Conservation (phyloP, 768 basidiomycete species). For the Macrolepiota albuminosa region DNA sequence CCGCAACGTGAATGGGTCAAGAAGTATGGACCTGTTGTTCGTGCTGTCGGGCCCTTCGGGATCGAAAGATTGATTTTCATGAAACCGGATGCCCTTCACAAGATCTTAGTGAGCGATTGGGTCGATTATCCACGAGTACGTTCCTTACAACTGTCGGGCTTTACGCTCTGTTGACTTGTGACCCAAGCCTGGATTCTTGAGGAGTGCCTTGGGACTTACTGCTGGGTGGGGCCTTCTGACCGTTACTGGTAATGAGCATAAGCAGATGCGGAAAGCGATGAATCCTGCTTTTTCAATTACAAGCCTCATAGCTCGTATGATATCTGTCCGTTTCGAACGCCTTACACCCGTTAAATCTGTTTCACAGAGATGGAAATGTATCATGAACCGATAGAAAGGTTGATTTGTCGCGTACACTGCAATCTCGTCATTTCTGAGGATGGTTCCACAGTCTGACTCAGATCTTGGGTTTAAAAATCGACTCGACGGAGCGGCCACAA, state of each 20-base stretch:
- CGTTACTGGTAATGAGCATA: conserved; percentile 44
- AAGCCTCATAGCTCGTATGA: conserved; percentile 33
- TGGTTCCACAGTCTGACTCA: conserved; percentile 27
- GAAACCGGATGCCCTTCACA: conserved; percentile 38
- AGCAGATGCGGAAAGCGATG: conserved; percentile 45
- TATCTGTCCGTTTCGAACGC: not conserved
- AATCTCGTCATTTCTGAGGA: not conserved
- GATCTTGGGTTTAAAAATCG: conserved; percentile 29
- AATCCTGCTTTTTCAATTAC: conserved; percentile 48
- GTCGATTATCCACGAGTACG: conserved; percentile 39
- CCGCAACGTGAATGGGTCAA: conserved; percentile 44
- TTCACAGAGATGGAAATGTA: conserved; percentile 40
- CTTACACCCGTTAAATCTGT: not conserved
- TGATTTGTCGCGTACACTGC: conserved; percentile 3
- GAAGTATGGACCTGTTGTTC: conserved; percentile 37
- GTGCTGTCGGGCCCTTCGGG: conserved; percentile 40
- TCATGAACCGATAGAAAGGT: conserved; percentile 42
- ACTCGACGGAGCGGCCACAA: conserved; percentile 16
- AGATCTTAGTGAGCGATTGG: conserved; percentile 41
- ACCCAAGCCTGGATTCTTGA: conserved; percentile 37
- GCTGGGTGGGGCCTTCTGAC: conserved; percentile 44
- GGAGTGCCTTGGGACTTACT: conserved; percentile 35
- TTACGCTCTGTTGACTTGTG: not conserved
- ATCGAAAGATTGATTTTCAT: conserved; percentile 41
- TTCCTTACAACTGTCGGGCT: not conserved